phyloP scores from a whole-genome alignment of 306 rosid genomes.

The Calophaca sinica region DNA sequence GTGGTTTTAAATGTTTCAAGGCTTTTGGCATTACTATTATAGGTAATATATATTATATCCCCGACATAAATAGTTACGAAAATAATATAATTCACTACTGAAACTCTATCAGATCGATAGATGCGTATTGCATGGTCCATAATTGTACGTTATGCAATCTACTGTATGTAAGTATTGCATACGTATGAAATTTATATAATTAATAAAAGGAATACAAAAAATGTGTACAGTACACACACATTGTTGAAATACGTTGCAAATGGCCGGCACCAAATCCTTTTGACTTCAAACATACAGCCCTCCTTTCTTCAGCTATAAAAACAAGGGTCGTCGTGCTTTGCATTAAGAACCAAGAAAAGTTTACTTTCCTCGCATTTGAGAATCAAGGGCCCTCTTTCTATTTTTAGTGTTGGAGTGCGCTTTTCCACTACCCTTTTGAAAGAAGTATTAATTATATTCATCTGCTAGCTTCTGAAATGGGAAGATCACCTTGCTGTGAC shows the following conservation, averaged over 20 bases:
- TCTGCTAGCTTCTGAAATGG: slow-evolving; percentile 53
- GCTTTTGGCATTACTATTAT: no score
- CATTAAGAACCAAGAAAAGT: slow-evolving; percentile 43
- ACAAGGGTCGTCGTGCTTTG: slow-evolving; percentile 37
- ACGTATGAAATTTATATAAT: not conserved
- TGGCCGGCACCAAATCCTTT: slow-evolving; percentile 92
- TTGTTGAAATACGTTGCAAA: slow-evolving; percentile 51
- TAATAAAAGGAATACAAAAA: not conserved
- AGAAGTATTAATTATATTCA: no score
- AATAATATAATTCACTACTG: not conserved
- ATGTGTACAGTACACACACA: not conserved
- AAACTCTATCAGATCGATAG: not conserved
- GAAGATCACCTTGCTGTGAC: slow-evolving; percentile 97
- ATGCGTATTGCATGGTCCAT: not conserved
- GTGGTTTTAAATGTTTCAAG: no score
- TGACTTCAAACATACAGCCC: slow-evolving; percentile 65
- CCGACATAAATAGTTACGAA: no score
- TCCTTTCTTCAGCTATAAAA: slow-evolving; percentile 50
- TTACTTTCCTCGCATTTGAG: slow-evolving; percentile 35
- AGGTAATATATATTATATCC: no score
- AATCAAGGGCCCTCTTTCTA: slow-evolving; percentile 25
- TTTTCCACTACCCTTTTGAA: slow-evolving; percentile 39
- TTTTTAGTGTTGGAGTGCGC: slow-evolving; percentile 24
- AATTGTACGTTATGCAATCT: not conserved
- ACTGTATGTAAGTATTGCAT: not conserved